Evolutionary conservation across 257 asterid genomes (phyloP).

Genomic region (Solanum rostratum): DNA sequence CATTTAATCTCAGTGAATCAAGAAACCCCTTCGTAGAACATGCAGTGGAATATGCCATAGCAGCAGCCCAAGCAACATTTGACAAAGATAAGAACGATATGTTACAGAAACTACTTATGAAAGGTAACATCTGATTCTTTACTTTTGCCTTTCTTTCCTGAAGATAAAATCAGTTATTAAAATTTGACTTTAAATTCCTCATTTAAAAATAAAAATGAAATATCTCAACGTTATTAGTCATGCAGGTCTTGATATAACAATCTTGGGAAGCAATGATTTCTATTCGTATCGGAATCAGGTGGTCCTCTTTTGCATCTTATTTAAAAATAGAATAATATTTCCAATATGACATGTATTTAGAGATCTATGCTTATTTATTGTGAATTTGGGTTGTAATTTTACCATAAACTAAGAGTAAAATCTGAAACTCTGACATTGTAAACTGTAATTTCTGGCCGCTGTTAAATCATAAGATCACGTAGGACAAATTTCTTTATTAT

Average conservation of each 20-base stretch:
- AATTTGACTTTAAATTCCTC: not conserved
- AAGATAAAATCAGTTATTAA: not conserved
- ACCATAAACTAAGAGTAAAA: not conserved
- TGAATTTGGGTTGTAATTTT: not conserved
- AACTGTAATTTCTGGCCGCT: not conserved
- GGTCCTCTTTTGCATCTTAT: not conserved
- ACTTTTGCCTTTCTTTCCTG: conserved; percentile 7
- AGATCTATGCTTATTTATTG: not conserved
- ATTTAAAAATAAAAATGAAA: not conserved
- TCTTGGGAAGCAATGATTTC: conserved; percentile 88
- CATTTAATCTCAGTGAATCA: conserved; percentile 53
- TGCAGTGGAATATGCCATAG: conserved; percentile 77
- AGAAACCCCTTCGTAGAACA: conserved; percentile 89
- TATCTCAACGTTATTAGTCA: conserved; percentile 24
- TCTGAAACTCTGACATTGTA: not conserved
- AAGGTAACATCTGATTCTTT: conserved; percentile 39
- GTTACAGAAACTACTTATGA: conserved; percentile 61
- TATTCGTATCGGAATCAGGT: conserved; percentile 95
- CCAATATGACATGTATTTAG: not conserved
- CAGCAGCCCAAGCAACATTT: conserved; percentile 65
- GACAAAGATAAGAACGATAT: conserved; percentile 47
- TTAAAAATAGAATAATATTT: not conserved
- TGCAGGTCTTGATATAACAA: conserved; percentile 90
- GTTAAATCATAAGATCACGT: not conserved
- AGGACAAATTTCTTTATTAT: not conserved